A percentile compares a stretch with the other conserved stretches of the same genome.
Evolutionary conservation across 2,329 filamentous ascomycete genomes (phyloP).

Genomic region (Aspergillus floridensis): DNA sequence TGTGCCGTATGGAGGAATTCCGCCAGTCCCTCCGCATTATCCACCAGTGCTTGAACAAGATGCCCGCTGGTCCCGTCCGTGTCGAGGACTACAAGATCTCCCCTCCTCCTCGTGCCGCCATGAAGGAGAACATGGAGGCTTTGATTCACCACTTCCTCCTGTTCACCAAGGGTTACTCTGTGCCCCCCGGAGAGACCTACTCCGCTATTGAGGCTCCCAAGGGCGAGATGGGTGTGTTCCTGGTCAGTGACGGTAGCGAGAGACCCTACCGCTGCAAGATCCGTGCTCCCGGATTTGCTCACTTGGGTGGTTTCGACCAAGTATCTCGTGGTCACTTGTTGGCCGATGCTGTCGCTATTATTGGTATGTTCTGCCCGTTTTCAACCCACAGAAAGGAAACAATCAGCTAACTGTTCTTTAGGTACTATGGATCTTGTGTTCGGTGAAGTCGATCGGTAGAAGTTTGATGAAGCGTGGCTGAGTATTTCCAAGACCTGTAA

Average conservation of each 20-base stretch:
- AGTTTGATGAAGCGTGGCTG: constrained; percentile 13
- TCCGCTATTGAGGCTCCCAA: constrained; percentile 98
- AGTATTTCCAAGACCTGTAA: constrained; percentile 18
- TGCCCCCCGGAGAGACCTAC: constrained; percentile 97
- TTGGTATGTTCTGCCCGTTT: constrained; percentile 51
- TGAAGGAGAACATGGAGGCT: constrained; percentile 99
- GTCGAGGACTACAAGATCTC: constrained; percentile 99
- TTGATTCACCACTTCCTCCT: constrained; percentile 98
- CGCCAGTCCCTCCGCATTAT: constrained; percentile 97
- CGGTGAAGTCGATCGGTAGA: constrained; percentile 62
- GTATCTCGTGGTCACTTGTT: constrained; percentile 87
- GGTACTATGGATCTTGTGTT: constrained; percentile 83
- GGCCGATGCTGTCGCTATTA: constrained; percentile 94
- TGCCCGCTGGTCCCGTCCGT: constrained; percentile 89
- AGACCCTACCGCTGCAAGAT: constrained; percentile 97
- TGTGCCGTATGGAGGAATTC: constrained; percentile 99
- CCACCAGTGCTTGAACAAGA: constrained; percentile 98
- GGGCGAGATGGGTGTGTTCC: constrained; percentile 97
- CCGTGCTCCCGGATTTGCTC: constrained; percentile 92
- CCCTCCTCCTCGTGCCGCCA: constrained; percentile 89
- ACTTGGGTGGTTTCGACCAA: constrained; percentile 91
- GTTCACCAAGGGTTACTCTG: constrained; percentile 97
- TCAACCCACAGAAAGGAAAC: background rate
- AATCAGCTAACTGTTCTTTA: constrained; percentile 21
- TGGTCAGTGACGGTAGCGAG: constrained; percentile 95